Evolutionary conservation across 495 filamentous ascomycete genomes (phyloP).

Genomic region (Neurospora sp.): DNA sequence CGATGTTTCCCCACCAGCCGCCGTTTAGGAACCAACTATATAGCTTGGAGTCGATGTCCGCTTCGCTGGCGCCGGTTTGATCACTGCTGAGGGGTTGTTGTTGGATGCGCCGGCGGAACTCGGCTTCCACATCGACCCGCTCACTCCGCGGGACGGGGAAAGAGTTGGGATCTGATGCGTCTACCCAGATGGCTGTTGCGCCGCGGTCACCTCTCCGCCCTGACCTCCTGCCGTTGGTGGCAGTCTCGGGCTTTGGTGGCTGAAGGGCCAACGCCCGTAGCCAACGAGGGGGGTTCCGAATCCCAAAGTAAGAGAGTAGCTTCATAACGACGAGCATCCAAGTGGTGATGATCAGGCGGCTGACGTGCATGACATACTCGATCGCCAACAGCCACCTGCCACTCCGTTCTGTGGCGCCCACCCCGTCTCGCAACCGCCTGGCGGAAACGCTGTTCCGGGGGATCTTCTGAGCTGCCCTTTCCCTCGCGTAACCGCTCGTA

Average conservation of each 20-base stretch:
- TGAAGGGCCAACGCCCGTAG: conserved; percentile 41
- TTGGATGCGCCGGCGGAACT: conserved; percentile 51
- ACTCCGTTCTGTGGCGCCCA: conserved; percentile 65
- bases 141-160: conserved; percentile 46
- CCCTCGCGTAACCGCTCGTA: conserved; percentile 56
- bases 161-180: conserved; percentile 1
- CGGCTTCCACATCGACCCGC: conserved; percentile 66
- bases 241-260: conserved; percentile 24
- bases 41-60: conserved; percentile 57
- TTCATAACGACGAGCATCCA: conserved; percentile 44
- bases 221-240: conserved; percentile 34
- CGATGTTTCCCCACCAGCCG: conserved; percentile 73
- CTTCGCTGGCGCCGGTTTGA: conserved; percentile 37
- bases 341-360: conserved; percentile 52
- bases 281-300: conserved; percentile 53
- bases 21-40: conserved; percentile 73
- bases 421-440: conserved; percentile 46
- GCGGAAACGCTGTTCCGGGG: conserved; percentile 33
- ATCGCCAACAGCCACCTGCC: conserved; percentile 62
- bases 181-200: conserved; percentile 5
- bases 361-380: conserved; percentile 64
- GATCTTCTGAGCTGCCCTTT: conserved; percentile 47
- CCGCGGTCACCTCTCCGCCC: conserved; percentile 5
- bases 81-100: conserved; percentile 9
- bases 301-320: conserved; percentile 47